Conservation (phyloP, 768 basidiomycete species). For the Pleurotus citrinopileatus region DNA sequence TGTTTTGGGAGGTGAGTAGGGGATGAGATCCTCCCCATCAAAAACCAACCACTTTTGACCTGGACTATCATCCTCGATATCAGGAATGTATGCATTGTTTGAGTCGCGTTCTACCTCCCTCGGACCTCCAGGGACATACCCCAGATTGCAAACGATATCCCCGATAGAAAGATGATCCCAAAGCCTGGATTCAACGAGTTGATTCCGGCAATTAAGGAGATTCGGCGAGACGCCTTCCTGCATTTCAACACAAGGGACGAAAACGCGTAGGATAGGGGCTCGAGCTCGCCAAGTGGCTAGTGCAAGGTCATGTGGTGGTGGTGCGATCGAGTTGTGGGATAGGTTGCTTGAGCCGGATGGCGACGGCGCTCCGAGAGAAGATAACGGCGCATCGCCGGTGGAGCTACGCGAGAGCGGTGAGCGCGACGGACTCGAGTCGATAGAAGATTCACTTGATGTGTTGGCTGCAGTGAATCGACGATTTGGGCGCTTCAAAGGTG, state of each 20-base stretch:
- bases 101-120: slow-evolving; percentile 22
- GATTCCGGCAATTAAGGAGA: slow-evolving; percentile 61
- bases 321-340: slow-evolving; percentile 7
- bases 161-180: slow-evolving; percentile 78
- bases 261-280: slow-evolving; percentile 73
- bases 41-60: slow-evolving; percentile 67
- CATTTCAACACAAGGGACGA: slow-evolving; percentile 64
- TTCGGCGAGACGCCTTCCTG: slow-evolving; percentile 38
- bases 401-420: slow-evolving; percentile 18
- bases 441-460: slow-evolving; percentile 46
- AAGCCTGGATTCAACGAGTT: slow-evolving; percentile 62
- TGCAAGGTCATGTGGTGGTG: slow-evolving; percentile 59
- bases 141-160: slow-evolving; percentile 79
- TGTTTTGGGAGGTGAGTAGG: slow-evolving; percentile 56
- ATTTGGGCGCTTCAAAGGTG: slow-evolving; percentile 30
- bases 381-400: slow-evolving; percentile 8
- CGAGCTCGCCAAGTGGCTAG: slow-evolving; percentile 59
- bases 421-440: slow-evolving; percentile 26
- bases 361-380: not conserved
- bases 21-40: slow-evolving; percentile 58
- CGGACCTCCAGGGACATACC: slow-evolving; percentile 56
- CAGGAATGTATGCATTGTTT: slow-evolving; percentile 19
- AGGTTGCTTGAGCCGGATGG: slow-evolving; percentile 12
- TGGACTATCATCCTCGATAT: slow-evolving; percentile 6
- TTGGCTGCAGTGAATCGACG: slow-evolving; percentile 42